Evolutionary conservation across 169 alveolate species (phyloP), one percentile per base, ranked within the genome.

Genomic region (Plasmodium ovale): DNA sequence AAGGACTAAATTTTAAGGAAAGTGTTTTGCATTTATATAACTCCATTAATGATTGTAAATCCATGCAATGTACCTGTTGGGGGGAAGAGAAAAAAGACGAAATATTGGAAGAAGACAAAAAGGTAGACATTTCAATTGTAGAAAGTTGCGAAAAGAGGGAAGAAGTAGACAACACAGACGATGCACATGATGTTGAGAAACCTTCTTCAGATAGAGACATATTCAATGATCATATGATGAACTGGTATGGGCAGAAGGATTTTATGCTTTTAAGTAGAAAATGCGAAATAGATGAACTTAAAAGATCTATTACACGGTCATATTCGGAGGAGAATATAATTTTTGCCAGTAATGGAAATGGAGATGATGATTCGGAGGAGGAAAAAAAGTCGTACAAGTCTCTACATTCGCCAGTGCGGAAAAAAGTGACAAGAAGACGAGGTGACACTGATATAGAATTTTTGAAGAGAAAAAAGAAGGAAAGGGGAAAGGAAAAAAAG

Each of bases 1-100:
- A 59, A 67, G 42, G 23, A 25, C 29, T 82, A 29, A 37, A 56
- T 37, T 82, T 82, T 65, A 64, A 54, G 29, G 90, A 82, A 16
- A 82, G 85, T 39, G 54, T 82, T 65, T 51, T 82, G 47, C 37
- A 67, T 82, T 37, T 82, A 16, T 67, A 64, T 39, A 31, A 51
- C 25, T 14, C 59, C 21, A 82, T 53, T 21, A 82, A 82, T 82
- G 72, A 82, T 82, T 35, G 35, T 21, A 67, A 69, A 33, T 82
- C 53, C 49, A 53, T 82, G 71, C 64, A 56, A 9, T 82, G 90
- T 29, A 1, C 37, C 6, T 82, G 90, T 58, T 49, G 33, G 33
- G 14, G 14, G 3, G 59, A 65, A 53, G 84, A 42, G 7, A 53
- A 82, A 49, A 82, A 6, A 31, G 87, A 16, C 12, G 56, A 47